Conservation (phyloP, 331 rosid species). For the Stylosanthes scabra region DNA sequence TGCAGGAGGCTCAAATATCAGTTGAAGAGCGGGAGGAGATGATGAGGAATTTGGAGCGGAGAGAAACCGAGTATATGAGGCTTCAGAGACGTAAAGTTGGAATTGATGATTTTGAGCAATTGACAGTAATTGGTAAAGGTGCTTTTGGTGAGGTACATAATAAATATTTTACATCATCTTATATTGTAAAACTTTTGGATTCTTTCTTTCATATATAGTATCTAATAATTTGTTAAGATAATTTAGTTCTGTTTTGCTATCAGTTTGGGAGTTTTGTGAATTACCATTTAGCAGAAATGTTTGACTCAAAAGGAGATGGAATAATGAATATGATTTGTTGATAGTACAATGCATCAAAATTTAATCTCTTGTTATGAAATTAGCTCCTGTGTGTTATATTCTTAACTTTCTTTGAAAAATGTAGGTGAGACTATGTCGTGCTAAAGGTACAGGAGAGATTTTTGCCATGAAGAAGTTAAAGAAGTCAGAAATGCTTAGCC, state of each 20-base stretch:
- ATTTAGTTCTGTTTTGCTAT: too few species aligned
- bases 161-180: conserved; percentile 2
- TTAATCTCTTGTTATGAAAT: neutral
- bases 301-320: too few species aligned
- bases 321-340: too few species aligned
- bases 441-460: conserved; percentile 81
- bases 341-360: too few species aligned
- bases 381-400: neutral
- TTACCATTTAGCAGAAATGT: too few species aligned
- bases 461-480: conserved; percentile 97
- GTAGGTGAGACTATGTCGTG: conserved; percentile 94
- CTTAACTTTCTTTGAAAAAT: conserved; percentile 18
- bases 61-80: conserved; percentile 94
- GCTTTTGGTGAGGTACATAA: conserved; percentile 92
- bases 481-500: conserved; percentile 99
- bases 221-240: neutral
- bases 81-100: conserved; percentile 94
- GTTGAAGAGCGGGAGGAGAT: conserved; percentile 90
- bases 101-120: conserved; percentile 95
- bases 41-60: conserved; percentile 92
- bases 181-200: neutral
- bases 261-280: too few species aligned
- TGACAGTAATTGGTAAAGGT: conserved; percentile 93
- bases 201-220: conserved; percentile 24
- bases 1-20: conserved; percentile 83